phyloP scores from a whole-genome alignment of 2,329 filamentous ascomycete species.

The Alternaria postmessia region DNA sequence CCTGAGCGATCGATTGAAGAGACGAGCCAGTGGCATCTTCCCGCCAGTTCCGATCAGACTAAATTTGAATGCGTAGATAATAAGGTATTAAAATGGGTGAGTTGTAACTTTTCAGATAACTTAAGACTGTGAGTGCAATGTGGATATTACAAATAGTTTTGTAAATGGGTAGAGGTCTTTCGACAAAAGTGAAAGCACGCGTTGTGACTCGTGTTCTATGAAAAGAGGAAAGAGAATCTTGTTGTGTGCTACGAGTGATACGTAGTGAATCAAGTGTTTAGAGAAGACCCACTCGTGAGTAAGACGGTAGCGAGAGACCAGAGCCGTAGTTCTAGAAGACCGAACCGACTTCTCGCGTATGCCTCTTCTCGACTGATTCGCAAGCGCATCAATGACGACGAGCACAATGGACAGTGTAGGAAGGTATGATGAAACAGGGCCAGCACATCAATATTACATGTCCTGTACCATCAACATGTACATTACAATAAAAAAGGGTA shows the following conservation, averaged over 20 bases:
- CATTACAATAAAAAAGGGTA: constrained; percentile 6
- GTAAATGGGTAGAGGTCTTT: background rate
- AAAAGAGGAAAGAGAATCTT: background rate
- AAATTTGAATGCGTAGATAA: background rate
- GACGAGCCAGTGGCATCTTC: background rate
- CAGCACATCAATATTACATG: background rate
- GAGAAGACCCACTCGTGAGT: background rate
- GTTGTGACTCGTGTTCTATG: background rate
- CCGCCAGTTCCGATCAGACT: background rate
- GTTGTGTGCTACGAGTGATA: background rate
- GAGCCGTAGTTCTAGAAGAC: background rate
- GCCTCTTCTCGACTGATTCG: background rate
- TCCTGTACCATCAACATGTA: background rate
- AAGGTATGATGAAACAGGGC: background rate
- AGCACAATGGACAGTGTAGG: fast-evolving
- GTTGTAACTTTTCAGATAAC: background rate
- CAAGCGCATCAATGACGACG: background rate
- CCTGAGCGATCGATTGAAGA: background rate
- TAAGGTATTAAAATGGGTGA: background rate
- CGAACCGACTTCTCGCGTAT: background rate
- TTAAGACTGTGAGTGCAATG: background rate
- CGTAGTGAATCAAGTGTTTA: background rate
- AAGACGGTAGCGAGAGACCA: background rate
- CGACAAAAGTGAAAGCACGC: background rate
- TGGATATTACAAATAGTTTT: background rate